phyloP scores from a whole-genome alignment of 2,329 filamentous ascomycete genomes.

The Nothopassalora personata region DNA sequence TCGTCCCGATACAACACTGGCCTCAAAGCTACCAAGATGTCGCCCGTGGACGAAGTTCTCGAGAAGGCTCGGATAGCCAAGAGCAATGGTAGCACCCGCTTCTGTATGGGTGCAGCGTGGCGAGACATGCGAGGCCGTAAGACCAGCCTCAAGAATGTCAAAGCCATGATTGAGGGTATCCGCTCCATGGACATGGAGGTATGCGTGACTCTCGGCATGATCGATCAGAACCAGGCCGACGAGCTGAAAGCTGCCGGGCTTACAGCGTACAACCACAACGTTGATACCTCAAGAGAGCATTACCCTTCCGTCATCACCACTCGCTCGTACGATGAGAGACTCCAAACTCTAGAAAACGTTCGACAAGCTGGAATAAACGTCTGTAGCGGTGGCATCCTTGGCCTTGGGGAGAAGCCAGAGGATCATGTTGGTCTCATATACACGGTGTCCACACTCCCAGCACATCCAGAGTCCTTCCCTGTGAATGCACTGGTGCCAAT shows the following conservation, averaged over 20 bases:
- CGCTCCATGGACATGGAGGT: conserved; percentile 79
- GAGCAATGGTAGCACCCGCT: conserved; percentile 78
- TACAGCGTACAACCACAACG: conserved; percentile 91
- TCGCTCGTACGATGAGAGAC: conserved; percentile 77
- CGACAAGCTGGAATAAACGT: conserved; percentile 83
- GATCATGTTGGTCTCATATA: conserved; percentile 80
- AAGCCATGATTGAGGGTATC: conserved; percentile 78
- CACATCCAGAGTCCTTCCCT: conserved; percentile 84
- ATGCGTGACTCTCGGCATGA: conserved; percentile 93
- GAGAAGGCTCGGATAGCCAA: conserved; percentile 71
- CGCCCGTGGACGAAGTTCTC: conserved; percentile 73
- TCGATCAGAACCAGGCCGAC: conserved; percentile 67
- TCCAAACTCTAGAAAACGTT: conserved; percentile 73
- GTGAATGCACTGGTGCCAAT: conserved; percentile 90
- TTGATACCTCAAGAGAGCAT: conserved; percentile 84
- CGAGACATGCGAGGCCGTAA: conserved; percentile 89
- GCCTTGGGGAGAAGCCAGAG: conserved; percentile 69
- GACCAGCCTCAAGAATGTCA: conserved; percentile 75
- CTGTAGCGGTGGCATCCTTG: conserved; percentile 83
- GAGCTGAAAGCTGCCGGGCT: conserved; percentile 78
- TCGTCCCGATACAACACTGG: conserved; percentile 75
- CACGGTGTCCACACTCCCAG: conserved; percentile 73
- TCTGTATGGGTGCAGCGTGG: conserved; percentile 96
- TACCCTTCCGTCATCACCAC: conserved; percentile 85
- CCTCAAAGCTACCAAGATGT: conserved; percentile 72